A percentile compares a stretch with the other conserved stretches of the same genome.
phyloP scores from a whole-genome alignment of 441 rosid species.

The Aleurites moluccanus region DNA sequence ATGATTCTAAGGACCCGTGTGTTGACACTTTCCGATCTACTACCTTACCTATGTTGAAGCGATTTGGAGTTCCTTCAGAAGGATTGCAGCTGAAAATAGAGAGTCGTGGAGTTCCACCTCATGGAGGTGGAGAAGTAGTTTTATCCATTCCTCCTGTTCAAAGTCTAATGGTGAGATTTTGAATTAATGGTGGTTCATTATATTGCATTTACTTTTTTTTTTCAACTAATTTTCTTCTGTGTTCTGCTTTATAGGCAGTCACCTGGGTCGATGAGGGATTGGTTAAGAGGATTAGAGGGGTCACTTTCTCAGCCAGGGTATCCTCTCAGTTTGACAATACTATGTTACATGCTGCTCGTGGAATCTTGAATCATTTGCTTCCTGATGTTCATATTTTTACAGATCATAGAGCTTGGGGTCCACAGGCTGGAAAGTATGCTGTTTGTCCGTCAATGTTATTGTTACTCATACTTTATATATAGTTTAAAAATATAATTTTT shows the following conservation, averaged over 20 bases:
- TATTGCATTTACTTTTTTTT: not conserved
- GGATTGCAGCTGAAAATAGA: constrained; percentile 72
- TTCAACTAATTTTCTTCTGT: not conserved
- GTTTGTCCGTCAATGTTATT: not conserved
- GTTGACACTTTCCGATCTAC: constrained; percentile 75
- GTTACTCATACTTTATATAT: not conserved
- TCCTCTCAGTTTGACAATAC: constrained; percentile 67
- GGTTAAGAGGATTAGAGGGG: constrained; percentile 90
- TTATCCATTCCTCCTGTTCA: constrained; percentile 65
- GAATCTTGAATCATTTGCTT: constrained; percentile 75
- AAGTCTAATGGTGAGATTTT: constrained; percentile 43
- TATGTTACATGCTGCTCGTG: constrained; percentile 87
- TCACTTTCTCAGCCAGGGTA: constrained; percentile 72
- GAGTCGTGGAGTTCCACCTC: constrained; percentile 73
- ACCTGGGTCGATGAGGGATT: constrained; percentile 81
- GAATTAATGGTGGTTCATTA: not conserved
- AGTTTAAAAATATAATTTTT: not conserved
- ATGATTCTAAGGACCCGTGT: constrained; percentile 71
- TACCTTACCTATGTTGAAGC: constrained; percentile 68
- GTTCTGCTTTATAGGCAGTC: constrained; percentile 51
- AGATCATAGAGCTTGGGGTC: constrained; percentile 61
- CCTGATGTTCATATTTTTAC: constrained; percentile 79
- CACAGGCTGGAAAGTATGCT: constrained; percentile 83
- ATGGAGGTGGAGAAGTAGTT: constrained; percentile 82
- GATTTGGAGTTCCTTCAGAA: constrained; percentile 74